These are phyloP conservation scores for Xylaria nigripes DNA, from an alignment of 495 filamentous ascomycete genomes.

Conservation along the genomic window DNA sequence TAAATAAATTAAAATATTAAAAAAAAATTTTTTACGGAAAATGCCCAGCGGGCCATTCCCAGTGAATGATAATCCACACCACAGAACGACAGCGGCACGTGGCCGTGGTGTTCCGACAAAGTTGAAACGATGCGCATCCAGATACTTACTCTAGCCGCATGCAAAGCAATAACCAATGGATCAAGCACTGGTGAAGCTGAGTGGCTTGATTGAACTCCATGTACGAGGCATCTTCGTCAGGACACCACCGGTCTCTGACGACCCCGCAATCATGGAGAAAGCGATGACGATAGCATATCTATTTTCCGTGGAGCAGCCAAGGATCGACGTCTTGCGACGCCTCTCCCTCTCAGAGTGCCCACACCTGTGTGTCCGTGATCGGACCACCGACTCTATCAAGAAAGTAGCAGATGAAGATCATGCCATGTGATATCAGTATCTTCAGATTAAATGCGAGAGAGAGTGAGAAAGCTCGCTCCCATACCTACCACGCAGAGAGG, in stretches of 20 bases:
- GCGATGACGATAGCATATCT: background rate
- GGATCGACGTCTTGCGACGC: background rate
- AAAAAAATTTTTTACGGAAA: background rate
- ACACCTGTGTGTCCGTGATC: background rate
- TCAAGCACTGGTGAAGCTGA: background rate
- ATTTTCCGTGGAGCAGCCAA: background rate
- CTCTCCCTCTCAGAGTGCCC: background rate
- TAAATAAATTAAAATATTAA: background rate
- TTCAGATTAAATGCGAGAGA: background rate
- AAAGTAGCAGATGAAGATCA: background rate
- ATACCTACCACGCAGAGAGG: background rate
- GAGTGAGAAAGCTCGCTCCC: background rate
- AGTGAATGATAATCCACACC: background rate
- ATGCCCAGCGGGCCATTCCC: background rate
- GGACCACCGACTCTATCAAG: background rate
- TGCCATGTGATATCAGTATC: background rate
- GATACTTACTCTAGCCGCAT: background rate
- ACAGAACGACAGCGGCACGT: background rate
- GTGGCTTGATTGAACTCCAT: background rate
- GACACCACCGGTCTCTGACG: background rate
- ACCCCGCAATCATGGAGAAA: constrained; percentile 4
- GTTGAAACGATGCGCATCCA: background rate
- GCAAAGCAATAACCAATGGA: background rate
- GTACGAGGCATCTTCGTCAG: background rate
- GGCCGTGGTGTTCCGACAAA: background rate